Conservation (phyloP, 2,329 filamentous ascomycete species). For the Colletotrichum tropicale region DNA sequence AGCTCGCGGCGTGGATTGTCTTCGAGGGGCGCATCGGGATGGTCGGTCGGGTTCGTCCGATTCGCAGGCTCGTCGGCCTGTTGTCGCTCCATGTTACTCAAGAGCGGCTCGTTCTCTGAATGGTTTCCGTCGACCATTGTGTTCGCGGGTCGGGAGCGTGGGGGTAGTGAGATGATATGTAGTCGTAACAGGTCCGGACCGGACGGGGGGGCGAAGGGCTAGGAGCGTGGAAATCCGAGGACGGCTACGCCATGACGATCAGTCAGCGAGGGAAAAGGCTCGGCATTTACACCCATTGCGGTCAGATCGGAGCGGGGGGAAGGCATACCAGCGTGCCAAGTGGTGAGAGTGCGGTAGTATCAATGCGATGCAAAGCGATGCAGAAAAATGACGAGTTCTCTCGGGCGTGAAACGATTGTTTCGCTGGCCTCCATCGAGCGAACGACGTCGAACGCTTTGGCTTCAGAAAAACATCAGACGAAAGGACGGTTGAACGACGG, state of each 20-base stretch:
- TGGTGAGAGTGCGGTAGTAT: background rate
- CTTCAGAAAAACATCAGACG: conserved; percentile 5
- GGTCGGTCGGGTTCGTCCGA: conserved; percentile 27
- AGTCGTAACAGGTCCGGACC: conserved; percentile 3
- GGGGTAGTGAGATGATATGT: conserved; percentile 14
- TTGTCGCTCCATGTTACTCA: conserved; percentile 37
- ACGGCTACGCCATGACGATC: conserved; percentile 21
- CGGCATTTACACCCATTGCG: conserved; percentile 7
- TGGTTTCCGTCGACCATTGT: conserved; percentile 35
- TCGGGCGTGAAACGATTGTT: conserved; percentile 14
- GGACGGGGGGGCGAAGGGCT: conserved; percentile 12
- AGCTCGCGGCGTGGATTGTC: conserved; percentile 45
- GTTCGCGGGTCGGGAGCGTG: background rate
- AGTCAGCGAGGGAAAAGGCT: conserved; percentile 18
- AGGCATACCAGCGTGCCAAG: conserved; percentile 5
- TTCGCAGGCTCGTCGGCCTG: conserved; percentile 26
- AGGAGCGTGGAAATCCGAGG: conserved; percentile 11
- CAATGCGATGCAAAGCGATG: conserved; percentile 20
- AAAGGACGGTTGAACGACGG: background rate
- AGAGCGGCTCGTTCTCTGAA: conserved; percentile 43
- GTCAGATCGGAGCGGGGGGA: background rate
- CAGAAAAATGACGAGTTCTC: conserved; percentile 9
- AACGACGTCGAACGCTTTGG: conserved; percentile 7
- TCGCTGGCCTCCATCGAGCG: conserved; percentile 9
- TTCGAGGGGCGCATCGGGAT: conserved; percentile 48